A percentile compares a stretch with the other conserved stretches of the same genome.
These are phyloP conservation scores for Magnusiomyces sp. DNA, from an alignment of 1,139 yeast species.

Conservation along the genomic window DNA sequence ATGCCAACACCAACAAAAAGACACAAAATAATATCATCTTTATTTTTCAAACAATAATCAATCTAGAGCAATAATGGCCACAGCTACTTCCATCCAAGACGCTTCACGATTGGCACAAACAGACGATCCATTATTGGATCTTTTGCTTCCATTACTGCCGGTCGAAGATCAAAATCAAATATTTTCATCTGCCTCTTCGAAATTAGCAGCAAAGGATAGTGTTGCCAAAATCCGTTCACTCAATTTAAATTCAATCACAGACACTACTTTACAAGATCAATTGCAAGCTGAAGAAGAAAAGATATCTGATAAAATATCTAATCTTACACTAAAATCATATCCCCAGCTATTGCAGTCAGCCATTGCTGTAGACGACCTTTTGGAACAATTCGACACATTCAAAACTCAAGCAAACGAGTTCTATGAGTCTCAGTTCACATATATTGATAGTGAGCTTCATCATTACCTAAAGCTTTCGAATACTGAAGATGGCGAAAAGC, in stretches of 20 bases:
- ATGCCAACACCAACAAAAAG: too few relatives aligned
- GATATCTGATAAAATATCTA: not conserved
- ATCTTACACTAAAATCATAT: conserved; percentile 15
- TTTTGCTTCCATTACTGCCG: not conserved
- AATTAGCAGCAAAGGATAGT: not conserved
- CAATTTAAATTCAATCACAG: not conserved
- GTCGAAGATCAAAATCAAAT: not conserved
- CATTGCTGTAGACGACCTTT: conserved; percentile 11
- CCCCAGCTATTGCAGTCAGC: conserved; percentile 21
- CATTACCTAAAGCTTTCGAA: conserved; percentile 6
- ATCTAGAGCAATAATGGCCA: too few relatives aligned
- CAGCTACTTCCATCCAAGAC: too few relatives aligned
- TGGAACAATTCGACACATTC: conserved; percentile 17
- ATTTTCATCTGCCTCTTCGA: not conserved
- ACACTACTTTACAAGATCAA: not conserved
- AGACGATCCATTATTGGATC: too few relatives aligned
- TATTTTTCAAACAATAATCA: too few relatives aligned
- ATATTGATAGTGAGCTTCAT: conserved; percentile 11
- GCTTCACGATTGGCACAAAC: too few relatives aligned
- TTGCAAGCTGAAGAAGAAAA: not conserved
- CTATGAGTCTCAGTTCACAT: conserved; percentile 10
- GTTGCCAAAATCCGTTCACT: conserved; percentile 1
- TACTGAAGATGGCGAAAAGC: not conserved
- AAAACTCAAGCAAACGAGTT: conserved; percentile 14
- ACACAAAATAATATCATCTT: too few relatives aligned